phyloP scores from a whole-genome alignment of 164 flowering plant genomes.

The Tinospora cordifolia region DNA sequence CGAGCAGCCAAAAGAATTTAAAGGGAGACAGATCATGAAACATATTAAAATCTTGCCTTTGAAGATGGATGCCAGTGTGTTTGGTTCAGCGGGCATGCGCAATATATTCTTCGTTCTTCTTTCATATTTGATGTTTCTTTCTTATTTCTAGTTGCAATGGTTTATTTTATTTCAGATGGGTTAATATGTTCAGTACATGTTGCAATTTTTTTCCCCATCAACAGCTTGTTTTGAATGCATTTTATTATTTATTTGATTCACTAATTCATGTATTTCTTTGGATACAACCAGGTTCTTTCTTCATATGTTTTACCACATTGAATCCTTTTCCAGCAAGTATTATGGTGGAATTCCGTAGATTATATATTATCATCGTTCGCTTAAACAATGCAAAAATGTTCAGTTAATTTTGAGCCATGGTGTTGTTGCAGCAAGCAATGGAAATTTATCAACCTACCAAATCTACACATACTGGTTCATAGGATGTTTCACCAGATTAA shows the following conservation, averaged over 20 bases:
- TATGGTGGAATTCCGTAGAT: no score
- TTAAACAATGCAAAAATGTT: no score
- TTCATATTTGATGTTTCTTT: background rate
- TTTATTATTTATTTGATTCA: background rate
- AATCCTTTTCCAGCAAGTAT: no score
- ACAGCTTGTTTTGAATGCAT: background rate
- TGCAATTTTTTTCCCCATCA: background rate
- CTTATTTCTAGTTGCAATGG: background rate
- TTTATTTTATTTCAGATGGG: background rate
- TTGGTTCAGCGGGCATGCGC: background rate
- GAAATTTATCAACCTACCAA: no score
- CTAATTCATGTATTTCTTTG: background rate
- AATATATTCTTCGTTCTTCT: background rate
- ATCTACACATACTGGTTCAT: no score
- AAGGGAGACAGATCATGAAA: background rate
- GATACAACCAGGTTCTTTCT: background rate
- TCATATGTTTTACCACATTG: no score
- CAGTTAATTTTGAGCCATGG: no score
- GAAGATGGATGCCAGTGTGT: background rate
- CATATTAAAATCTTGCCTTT: background rate
- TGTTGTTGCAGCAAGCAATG: no score
- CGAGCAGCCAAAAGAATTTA: constrained; percentile 1
- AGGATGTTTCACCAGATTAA: no score
- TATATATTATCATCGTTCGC: no score
- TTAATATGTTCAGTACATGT: background rate